A percentile compares a stretch with the other conserved stretches of the same genome.
These are phyloP conservation scores for Sphenostylis stenocarpa DNA, from an alignment of 306 rosid genomes.

Conservation along the genomic window DNA sequence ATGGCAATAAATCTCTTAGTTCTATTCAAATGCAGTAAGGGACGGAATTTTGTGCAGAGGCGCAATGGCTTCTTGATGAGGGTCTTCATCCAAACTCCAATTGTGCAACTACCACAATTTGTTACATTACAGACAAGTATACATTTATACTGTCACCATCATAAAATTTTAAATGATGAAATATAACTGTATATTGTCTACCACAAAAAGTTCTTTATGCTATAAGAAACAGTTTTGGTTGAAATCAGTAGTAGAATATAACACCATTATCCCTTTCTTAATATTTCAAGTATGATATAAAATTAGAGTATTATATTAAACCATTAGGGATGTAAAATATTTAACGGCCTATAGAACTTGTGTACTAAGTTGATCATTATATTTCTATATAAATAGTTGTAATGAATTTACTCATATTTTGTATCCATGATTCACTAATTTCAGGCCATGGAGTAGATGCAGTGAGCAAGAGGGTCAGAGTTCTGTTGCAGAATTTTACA, in stretches of 20 bases:
- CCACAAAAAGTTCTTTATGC: background rate
- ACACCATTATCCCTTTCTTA: slow-evolving; percentile 4
- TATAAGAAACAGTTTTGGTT: slow-evolving; percentile 3
- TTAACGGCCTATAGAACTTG: background rate
- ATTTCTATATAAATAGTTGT: slow-evolving; percentile 9
- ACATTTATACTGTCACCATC: slow-evolving; percentile 17
- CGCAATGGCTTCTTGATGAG: slow-evolving; percentile 79
- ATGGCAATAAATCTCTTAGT: slow-evolving; percentile 18
- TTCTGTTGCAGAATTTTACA: slow-evolving; percentile 63
- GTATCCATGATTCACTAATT: slow-evolving; percentile 29
- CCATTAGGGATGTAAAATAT: background rate
- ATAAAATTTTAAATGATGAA: slow-evolving; percentile 5
- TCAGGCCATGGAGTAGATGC: slow-evolving; percentile 90
- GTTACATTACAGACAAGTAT: slow-evolving; percentile 94
- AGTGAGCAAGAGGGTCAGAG: slow-evolving; percentile 65
- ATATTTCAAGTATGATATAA: background rate
- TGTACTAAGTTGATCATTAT: slow-evolving; percentile 5
- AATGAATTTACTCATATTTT: slow-evolving; percentile 24
- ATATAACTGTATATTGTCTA: background rate
- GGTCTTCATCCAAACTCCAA: slow-evolving; percentile 89
- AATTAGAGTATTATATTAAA: background rate
- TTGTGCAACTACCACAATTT: slow-evolving; percentile 86
- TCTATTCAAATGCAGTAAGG: slow-evolving; percentile 52
- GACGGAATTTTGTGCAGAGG: slow-evolving; percentile 81
- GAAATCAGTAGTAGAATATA: background rate